These are phyloP conservation scores for Populus hybrid DNA, from an alignment of 441 rosid species.

Conservation along the genomic window DNA sequence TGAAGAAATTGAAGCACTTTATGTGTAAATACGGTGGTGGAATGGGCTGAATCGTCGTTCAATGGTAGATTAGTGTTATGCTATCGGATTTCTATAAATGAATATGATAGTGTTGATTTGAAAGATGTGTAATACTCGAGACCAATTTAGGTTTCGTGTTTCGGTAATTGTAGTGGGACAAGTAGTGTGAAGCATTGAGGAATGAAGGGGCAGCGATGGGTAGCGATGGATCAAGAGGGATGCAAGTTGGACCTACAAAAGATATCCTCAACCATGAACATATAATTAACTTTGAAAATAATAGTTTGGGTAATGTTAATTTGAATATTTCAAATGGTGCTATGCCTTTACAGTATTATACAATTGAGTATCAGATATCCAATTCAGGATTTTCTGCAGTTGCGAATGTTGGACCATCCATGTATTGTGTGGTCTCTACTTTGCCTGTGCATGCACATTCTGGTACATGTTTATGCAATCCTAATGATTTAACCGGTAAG, in stretches of 20 bases:
- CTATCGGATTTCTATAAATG: neutral
- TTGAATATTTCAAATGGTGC: constrained; percentile 51
- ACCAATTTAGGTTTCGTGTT: neutral
- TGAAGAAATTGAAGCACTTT: constrained; percentile 75
- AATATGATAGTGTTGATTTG: neutral
- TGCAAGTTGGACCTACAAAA: constrained; percentile 45
- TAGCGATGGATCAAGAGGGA: constrained; percentile 34
- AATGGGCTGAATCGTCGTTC: constrained; percentile 34
- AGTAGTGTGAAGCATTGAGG: constrained; percentile 53
- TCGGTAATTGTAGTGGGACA: constrained; percentile 63
- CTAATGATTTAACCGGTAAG: constrained; percentile 36
- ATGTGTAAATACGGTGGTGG: constrained; percentile 69
- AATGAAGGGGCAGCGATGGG: constrained; percentile 35
- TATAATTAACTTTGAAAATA: constrained; percentile 42
- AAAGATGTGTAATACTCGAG: neutral
- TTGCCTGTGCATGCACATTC: constrained; percentile 24
- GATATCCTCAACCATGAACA: constrained; percentile 71
- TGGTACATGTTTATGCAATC: constrained; percentile 28
- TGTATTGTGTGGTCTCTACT: constrained; percentile 27
- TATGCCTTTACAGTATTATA: constrained; percentile 86
- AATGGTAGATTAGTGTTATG: neutral
- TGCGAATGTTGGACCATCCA: constrained; percentile 31
- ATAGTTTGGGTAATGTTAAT: constrained; percentile 34
- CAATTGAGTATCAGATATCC: constrained; percentile 85
- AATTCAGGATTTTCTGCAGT: constrained; percentile 35